A percentile compares a stretch with the other conserved stretches of the same genome.
Evolutionary conservation across 805 yeast species (phyloP).

Genomic region (Candida sphagnicola): DNA sequence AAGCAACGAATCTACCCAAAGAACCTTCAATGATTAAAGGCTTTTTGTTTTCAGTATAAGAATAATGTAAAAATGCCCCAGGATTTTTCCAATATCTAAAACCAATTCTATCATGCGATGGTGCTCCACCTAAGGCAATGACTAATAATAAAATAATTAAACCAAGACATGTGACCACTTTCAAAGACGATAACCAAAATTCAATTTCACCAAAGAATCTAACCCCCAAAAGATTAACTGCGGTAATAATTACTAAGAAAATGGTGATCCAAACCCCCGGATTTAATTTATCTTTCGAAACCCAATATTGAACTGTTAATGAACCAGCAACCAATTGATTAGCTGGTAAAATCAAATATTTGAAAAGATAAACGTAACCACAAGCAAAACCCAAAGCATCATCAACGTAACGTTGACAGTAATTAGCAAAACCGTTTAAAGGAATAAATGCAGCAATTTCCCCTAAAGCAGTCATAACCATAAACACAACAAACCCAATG

Average conservation of each 20-base stretch:
- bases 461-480: constrained; percentile 66
- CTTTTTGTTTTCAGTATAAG: constrained; percentile 40
- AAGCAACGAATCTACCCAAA: constrained; percentile 57
- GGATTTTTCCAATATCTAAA: constrained; percentile 69
- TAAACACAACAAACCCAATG: constrained; percentile 68
- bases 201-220: constrained; percentile 53
- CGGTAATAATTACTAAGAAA: constrained; percentile 37
- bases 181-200: constrained; percentile 61
- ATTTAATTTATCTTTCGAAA: constrained; percentile 39
- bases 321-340: constrained; percentile 64
- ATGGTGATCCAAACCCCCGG: constrained; percentile 59
- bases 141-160: constrained; percentile 59
- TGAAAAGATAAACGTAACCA: constrained; percentile 59
- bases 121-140: constrained; percentile 76
- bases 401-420: constrained; percentile 61
- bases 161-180: constrained; percentile 64
- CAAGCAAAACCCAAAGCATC: constrained; percentile 66
- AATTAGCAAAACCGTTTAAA: constrained; percentile 63
- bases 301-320: constrained; percentile 53
- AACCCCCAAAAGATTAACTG: constrained; percentile 46
- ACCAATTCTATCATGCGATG: constrained; percentile 68
- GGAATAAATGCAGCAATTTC: constrained; percentile 70
- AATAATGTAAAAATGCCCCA: constrained; percentile 50
- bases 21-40: constrained; percentile 35
- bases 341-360: constrained; percentile 54